These are phyloP conservation scores for Podaxis pistillaris DNA, from an alignment of 768 basidiomycete species.

Conservation along the genomic window DNA sequence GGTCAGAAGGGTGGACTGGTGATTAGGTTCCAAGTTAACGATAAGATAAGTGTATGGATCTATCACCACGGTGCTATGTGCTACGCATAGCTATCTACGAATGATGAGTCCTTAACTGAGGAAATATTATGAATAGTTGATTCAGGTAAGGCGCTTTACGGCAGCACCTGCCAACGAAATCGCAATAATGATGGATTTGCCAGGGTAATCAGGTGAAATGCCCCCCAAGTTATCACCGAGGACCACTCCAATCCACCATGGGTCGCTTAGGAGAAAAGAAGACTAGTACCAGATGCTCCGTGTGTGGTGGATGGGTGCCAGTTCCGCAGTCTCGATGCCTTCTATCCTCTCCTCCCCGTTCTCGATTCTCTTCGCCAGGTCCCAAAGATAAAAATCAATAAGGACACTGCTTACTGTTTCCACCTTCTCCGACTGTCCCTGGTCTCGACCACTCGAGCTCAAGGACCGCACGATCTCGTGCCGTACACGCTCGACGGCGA, in stretches of 20 bases:
- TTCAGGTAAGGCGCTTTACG: background rate
- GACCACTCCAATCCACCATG: background rate
- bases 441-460: background rate
- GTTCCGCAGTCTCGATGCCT: constrained; percentile 51
- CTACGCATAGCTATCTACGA: background rate
- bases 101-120: background rate
- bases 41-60: background rate
- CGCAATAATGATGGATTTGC: background rate
- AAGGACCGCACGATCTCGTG: constrained; percentile 48
- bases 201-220: background rate
- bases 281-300: constrained; percentile 83
- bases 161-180: background rate
- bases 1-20: background rate
- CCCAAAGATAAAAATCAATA: constrained; percentile 92
- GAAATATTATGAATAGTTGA: background rate
- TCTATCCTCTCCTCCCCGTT: constrained; percentile 55
- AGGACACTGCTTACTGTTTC: constrained; percentile 66
- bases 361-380: constrained; percentile 77
- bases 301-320: constrained; percentile 75
- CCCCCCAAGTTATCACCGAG: background rate
- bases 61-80: background rate
- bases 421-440: constrained; percentile 20
- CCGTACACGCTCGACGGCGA: constrained; percentile 76
- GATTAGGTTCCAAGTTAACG: background rate
- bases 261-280: background rate